Evolutionary conservation across 768 basidiomycete genomes (phyloP), one percentile per base, ranked within the genome.

Genomic region (Tylopilus vinaceipallidus): DNA sequence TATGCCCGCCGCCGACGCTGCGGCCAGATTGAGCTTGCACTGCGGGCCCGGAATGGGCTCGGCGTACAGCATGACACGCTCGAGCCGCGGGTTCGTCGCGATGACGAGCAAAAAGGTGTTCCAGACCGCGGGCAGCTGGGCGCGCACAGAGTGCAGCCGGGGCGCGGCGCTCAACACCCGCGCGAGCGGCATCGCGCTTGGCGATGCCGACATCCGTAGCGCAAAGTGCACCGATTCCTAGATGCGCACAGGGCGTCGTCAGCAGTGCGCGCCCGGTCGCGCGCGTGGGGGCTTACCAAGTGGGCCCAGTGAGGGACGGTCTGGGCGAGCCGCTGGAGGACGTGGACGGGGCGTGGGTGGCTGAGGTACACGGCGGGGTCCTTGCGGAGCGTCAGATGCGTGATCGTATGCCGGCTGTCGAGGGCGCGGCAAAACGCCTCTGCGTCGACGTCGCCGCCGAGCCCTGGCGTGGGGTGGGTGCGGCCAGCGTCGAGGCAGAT

Each of bases 81-180:
- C 70, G 42, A 84, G 70, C 2, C 65, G 47, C 0, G 76, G 73
- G 63, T 84, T 84, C 7, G 59, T 45, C 34, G 78, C 71, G 33
- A 84, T 69, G 36, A 73, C 56, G 49, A 81, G 73, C 48, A 84
- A 72, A 13, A 77, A 57, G 37, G 73, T 69, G 63, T 79, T 82
- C 84, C 83, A 85, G 0, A 83, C 68, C 4, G 76, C 72, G 2
- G 84, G 84, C 6, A 83, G 68, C 38, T 76, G 72, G 0, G 83
- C 79, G 49, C 73, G 68, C 45, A 86, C 71, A 2, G 70, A 73
- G 54, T 73, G 77, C 6, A 86, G 69, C 11, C 66, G 56, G 19
- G 75, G 74, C 5, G 73, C 67, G 1, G 66, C 71, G 0, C 73
- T 68, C 10, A 73, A 63, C 17, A 79, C 73, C 2, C 57, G 51